Evolutionary conservation across 2,329 filamentous ascomycete genomes (phyloP).

Genomic region (Bertia moriformis): DNA sequence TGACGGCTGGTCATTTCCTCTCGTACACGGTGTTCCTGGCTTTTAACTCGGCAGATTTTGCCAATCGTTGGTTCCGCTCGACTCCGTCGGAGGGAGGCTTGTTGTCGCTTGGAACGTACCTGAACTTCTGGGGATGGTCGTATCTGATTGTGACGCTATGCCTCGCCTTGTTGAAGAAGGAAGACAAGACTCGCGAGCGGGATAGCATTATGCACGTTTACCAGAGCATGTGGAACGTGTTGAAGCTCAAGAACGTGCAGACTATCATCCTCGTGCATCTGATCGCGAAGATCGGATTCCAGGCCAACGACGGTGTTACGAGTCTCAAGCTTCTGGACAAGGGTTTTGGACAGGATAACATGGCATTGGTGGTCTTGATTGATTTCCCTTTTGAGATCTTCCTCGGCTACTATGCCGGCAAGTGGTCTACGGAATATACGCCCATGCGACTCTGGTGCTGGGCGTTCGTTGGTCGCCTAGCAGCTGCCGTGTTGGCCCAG

Average conservation of each 20-base stretch:
- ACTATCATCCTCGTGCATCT: constrained; percentile 92
- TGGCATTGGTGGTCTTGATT: constrained; percentile 88
- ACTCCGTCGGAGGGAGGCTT: constrained; percentile 61
- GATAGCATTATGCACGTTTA: constrained; percentile 93
- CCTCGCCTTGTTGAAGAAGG: constrained; percentile 72
- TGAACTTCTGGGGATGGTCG: constrained; percentile 90
- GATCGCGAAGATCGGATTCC: constrained; percentile 96
- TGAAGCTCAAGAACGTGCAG: constrained; percentile 92
- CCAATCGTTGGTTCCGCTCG: constrained; percentile 82
- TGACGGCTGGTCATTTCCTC: constrained; percentile 90
- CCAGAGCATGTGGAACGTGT: constrained; percentile 91
- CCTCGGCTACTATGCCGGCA: constrained; percentile 93
- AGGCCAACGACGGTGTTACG: constrained; percentile 93
- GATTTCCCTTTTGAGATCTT: constrained; percentile 96
- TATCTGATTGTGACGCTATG: constrained; percentile 80
- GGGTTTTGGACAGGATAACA: constrained; percentile 94
- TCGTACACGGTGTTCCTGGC: constrained; percentile 96
- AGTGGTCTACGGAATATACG: constrained; percentile 91
- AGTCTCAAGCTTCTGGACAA: constrained; percentile 95
- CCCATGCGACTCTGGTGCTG: constrained; percentile 95
- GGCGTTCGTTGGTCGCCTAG: constrained; percentile 77
- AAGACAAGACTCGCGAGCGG: constrained; percentile 78
- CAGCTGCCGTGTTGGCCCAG: constrained; percentile 75
- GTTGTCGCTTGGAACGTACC: constrained; percentile 74
- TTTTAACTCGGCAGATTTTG: constrained; percentile 87